Evolutionary conservation across 441 rosid species (phyloP).

Genomic region (Geranium incanum): DNA sequence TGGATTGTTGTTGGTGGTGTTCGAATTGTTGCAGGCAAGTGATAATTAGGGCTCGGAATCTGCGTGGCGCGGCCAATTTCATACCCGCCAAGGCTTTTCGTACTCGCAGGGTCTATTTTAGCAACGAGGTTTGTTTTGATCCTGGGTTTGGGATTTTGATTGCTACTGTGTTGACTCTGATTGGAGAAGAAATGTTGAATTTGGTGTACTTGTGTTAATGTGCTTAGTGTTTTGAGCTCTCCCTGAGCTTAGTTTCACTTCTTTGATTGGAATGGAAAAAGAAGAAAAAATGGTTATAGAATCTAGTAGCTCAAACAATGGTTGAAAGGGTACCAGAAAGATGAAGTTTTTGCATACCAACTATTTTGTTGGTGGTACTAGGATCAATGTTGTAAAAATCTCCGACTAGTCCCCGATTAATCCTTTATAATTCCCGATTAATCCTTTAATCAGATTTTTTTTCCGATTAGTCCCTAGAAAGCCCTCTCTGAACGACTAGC

Average conservation of each 20-base stretch:
- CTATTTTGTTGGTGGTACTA: too few species aligned
- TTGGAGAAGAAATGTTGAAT: background rate
- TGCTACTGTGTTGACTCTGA: background rate
- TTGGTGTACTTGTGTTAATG: background rate
- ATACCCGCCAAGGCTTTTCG: constrained; percentile 82
- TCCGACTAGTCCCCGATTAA: too few species aligned
- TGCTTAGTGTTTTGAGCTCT: background rate
- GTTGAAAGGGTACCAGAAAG: too few species aligned
- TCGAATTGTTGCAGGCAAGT: constrained; percentile 47
- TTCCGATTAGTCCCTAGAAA: too few species aligned
- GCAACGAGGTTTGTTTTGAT: constrained; percentile 59
- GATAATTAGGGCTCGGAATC: constrained; percentile 76
- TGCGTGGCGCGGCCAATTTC: constrained; percentile 79
- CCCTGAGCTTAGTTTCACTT: background rate
- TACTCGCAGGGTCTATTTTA: constrained; percentile 63
- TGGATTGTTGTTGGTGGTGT: background rate
- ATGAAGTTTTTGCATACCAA: too few species aligned
- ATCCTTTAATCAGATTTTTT: too few species aligned
- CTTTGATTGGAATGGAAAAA: background rate
- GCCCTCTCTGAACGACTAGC: too few species aligned
- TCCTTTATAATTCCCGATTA: too few species aligned
- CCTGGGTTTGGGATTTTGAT: background rate
- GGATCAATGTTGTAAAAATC: too few species aligned
- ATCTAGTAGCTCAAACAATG: too few species aligned
- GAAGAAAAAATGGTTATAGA: too few species aligned